Base-by-base conservation (phyloP, 2,329 filamentous ascomycete genomes). In the Tolypocladium endophyticum region DNA sequence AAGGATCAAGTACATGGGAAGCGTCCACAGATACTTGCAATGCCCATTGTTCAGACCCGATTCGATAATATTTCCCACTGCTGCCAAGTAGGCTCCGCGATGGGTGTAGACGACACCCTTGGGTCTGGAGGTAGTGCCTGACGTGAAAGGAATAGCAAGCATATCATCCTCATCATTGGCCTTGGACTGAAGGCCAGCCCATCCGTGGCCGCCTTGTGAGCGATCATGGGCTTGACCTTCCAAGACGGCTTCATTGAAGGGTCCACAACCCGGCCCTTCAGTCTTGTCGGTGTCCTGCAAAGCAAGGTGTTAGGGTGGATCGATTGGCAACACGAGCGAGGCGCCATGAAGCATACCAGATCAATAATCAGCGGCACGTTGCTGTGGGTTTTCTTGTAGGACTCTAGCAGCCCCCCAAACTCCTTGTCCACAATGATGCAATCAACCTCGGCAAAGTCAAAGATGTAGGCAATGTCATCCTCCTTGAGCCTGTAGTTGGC, bases 31-130 rank as follows among this genome's bases (percentile, higher is more conserved):
- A 74, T 96, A 96, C 64, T 87, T 87, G 71, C 89, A 92, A 43
- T 89, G 79, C 8, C 86, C 87, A 16, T 75, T 76, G 68, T 95
- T 96, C 52, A 99, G 79, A 0, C 90, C 90, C 0, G 89, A 91
- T 72, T 99, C 94, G 60, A 97, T 84, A 0, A 97, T 79, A 71
- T 97, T 97, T 14, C 79, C 92, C 65, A 97, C 69, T 0, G 91
- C 81, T 0, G 91, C 93, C 16, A 99, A 80, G 70, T 97, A 99
- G 9, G 85, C 86, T 4, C 92, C 89, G 55, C 94, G 83, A 72
- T 97, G 90, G 1, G 91, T 97, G 70, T 89, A 97, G 59, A 96
- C 86, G 3, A 97, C 93, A 6, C 94, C 94, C 73, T 99, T 97
- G 1, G 94, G 94, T 36, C 83, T 81, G 0, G 92, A 92, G 0